These are phyloP conservation scores for Hemisphaericaspora subhashii DNA, from an alignment of 1,139 yeast genomes.

Conservation along the genomic window DNA sequence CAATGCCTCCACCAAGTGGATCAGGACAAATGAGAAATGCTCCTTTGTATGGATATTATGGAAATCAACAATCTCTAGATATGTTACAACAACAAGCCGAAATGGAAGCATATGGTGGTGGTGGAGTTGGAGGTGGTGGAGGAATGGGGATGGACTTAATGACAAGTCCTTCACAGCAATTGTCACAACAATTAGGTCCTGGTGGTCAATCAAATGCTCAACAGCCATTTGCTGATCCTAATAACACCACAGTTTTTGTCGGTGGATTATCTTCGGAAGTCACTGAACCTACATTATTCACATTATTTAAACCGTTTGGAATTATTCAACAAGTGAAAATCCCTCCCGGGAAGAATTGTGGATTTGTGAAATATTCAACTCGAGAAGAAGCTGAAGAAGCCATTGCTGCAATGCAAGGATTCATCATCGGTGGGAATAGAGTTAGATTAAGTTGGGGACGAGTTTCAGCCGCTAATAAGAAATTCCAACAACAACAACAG, in stretches of 20 bases:
- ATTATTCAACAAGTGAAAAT: conserved; percentile 80
- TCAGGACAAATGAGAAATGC: conserved; percentile 9
- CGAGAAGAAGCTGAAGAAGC: conserved; percentile 89
- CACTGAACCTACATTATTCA: conserved; percentile 70
- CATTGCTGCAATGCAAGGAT: conserved; percentile 90
- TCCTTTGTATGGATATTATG: conserved; percentile 12
- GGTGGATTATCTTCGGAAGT: conserved; percentile 84
- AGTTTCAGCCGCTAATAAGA: conserved; percentile 35
- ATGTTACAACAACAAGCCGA: conserved; percentile 5
- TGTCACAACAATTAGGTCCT: background rate
- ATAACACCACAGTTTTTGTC: conserved; percentile 90
- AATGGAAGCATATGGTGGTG: background rate
- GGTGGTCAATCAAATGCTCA: background rate
- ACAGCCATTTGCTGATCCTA: conserved; percentile 66
- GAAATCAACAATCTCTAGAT: background rate
- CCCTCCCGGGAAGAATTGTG: conserved; percentile 92
- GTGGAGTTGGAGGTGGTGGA: background rate
- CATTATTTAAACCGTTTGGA: conserved; percentile 83
- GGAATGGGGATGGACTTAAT: background rate
- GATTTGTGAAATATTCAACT: conserved; percentile 80
- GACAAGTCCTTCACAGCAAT: background rate
- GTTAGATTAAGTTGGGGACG: conserved; percentile 92
- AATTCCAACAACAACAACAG: conserved; percentile 35
- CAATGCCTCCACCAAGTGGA: conserved; percentile 3
- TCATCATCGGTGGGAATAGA: conserved; percentile 81